Evolutionary conservation across 2,329 filamentous ascomycete species (phyloP), one percentile per base, ranked within the genome.

Genomic region (Metarhizium album): DNA sequence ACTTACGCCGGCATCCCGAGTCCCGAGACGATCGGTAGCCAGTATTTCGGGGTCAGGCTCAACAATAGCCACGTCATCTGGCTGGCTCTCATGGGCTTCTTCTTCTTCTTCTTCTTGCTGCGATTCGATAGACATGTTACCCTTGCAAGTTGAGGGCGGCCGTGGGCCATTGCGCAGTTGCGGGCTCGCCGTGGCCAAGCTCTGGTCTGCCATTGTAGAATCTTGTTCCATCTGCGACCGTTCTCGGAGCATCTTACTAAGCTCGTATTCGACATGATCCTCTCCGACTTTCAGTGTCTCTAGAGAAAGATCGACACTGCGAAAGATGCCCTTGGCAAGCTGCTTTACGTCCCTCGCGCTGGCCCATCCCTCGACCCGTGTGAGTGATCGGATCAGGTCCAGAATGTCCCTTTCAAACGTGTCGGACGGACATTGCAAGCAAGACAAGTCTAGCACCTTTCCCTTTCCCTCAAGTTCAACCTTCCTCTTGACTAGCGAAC

Each of bases 271-370:
- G 1, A 67, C 45, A 0, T 56, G 38, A 0, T 43, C 42, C 13
- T 65, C 53, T 0, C 57, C 55, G 1, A 69, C n/a, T 0, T 4
- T 52, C 2, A 64, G 18, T 0, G n/a, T 16, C 0, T 47, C 4
- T 0, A 31, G 35, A 8, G 45, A 43, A 5, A 62, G 29, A 16
- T 62, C 56, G 2, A 64, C 54, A 18, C 53, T 58, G 16, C 64
- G 61, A 54, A 80, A 79, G 1, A 84, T 73, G 1, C 48, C 57
- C 51, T 75, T 79, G 0, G 67, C 70, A 0, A 86, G 42, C 0
- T 73, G 75, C 13, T 77, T 65, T 1, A 87, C 73, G 45, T 87
- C 83, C 3, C 83, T 72, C 0, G 75, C 82, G 54, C 79, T 86
- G 0, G 75, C 83, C 79, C 83, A 86, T 6, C 71, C 71, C 0